Evolutionary conservation across 176 grass and related monocot species (phyloP).

Genomic region (Oropetium thomaeum): DNA sequence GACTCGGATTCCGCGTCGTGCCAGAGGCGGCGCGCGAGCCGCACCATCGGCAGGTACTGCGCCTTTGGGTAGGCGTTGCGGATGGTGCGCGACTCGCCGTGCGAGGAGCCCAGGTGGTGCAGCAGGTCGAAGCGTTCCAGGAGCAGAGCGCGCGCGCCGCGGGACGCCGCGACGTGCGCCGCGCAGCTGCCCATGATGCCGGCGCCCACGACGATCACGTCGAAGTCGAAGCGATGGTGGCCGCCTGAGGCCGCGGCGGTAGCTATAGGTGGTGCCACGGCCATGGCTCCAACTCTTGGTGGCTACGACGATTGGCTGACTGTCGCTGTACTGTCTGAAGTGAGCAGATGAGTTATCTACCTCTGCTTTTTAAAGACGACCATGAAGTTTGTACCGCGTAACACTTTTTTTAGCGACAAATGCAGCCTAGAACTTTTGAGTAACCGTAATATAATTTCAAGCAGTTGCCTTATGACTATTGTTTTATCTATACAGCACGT

Average conservation of each 20-base stretch:
- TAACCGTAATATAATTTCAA: not conserved
- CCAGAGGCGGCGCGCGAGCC: slow-evolving; percentile 49
- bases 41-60: slow-evolving; percentile 56
- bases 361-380: not conserved
- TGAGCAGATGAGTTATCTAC: not conserved
- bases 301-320: not conserved
- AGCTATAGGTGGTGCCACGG: not conserved
- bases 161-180: slow-evolving; percentile 54
- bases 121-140: slow-evolving; percentile 81
- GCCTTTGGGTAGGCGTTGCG: slow-evolving; percentile 63
- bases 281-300: not conserved
- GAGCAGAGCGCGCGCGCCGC: slow-evolving; percentile 38
- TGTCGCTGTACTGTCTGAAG: not conserved
- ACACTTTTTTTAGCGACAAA: too few relatives aligned
- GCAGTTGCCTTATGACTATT: too few relatives aligned
- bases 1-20: slow-evolving; percentile 37
- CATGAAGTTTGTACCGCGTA: not conserved
- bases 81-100: slow-evolving; percentile 80
- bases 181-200: slow-evolving; percentile 96
- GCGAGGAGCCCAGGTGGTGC: slow-evolving; percentile 65
- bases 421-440: too few relatives aligned
- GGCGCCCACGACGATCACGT: slow-evolving; percentile 60
- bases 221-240: slow-evolving; percentile 15
- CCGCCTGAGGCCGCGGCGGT: not conserved
- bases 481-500: too few relatives aligned